A percentile compares a stretch with the other conserved stretches of the same genome.
These are phyloP conservation scores for Pythium insidiosum DNA, from an alignment of 352 stramenopile genomes.

Conservation along the genomic window DNA sequence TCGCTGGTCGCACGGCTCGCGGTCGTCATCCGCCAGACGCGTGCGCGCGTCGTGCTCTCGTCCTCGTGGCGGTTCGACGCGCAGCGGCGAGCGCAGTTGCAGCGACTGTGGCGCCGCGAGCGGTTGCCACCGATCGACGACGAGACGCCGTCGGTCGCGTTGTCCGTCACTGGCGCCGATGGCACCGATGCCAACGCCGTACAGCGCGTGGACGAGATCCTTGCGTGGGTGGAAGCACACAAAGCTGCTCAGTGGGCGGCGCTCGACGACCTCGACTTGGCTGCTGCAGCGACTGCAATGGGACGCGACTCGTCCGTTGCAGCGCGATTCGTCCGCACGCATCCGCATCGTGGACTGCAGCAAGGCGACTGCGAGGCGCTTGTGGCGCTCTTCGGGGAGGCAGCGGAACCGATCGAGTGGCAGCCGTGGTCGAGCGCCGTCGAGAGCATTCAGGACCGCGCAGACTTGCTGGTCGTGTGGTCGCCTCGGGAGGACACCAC, in stretches of 20 bases:
- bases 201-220: conserved; percentile 7
- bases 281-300: neutral
- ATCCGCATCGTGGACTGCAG: neutral
- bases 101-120: conserved; percentile 2
- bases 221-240: conserved; percentile 1
- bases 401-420: neutral
- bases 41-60: conserved; percentile 7
- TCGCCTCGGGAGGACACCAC: neutral
- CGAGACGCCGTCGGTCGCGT: neutral
- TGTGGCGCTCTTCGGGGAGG: neutral
- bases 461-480: conserved; percentile 3
- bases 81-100: conserved; percentile 1
- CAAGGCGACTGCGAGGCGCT: neutral
- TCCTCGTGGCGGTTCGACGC: conserved; percentile 9
- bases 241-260: neutral
- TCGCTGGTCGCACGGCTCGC: conserved; percentile 4
- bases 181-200: neutral
- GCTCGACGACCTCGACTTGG: conserved; percentile 4
- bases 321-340: neutral
- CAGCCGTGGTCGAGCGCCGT: neutral
- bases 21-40: neutral
- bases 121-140: neutral
- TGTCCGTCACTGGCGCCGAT: neutral
- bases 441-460: neutral
- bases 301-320: neutral